Conservation (phyloP, 345 rosid species). For the Hirschfeldia incana region DNA sequence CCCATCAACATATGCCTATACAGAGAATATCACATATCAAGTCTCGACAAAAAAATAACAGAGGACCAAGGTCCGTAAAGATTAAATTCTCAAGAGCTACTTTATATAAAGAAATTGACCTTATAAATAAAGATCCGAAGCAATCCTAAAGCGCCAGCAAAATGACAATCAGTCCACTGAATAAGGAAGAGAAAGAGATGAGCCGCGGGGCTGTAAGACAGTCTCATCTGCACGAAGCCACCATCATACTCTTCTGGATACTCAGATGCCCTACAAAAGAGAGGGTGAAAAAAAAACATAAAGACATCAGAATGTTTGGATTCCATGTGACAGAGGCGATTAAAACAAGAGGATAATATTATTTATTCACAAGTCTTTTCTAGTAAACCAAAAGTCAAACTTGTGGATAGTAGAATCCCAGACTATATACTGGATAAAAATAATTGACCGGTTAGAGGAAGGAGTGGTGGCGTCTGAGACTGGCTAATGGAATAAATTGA, state of each 20-base stretch:
- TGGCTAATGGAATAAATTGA: conserved; percentile 2
- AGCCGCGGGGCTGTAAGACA: conserved; percentile 91
- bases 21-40: neutral
- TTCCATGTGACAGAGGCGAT: too few relatives aligned
- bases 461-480: conserved; percentile 19
- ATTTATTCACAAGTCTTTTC: neutral
- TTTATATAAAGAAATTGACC: too few relatives aligned
- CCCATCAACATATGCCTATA: conserved; percentile 92
- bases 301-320: neutral
- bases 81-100: neutral
- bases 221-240: conserved; percentile 92
- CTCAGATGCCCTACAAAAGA: conserved; percentile 70
- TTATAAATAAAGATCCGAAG: conserved; percentile 68
- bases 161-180: conserved; percentile 93
- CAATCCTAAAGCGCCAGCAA: conserved; percentile 87
- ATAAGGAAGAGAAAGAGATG: conserved; percentile 83
- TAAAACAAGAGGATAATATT: too few relatives aligned
- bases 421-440: neutral
- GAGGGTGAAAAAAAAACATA: neutral
- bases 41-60: neutral
- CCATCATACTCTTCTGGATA: conserved; percentile 83
- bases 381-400: neutral
- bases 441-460: conserved; percentile 1
- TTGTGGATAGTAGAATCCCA: neutral
- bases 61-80: neutral